Conservation (phyloP, 495 filamentous ascomycete genomes). For the Tuber magnatum region DNA sequence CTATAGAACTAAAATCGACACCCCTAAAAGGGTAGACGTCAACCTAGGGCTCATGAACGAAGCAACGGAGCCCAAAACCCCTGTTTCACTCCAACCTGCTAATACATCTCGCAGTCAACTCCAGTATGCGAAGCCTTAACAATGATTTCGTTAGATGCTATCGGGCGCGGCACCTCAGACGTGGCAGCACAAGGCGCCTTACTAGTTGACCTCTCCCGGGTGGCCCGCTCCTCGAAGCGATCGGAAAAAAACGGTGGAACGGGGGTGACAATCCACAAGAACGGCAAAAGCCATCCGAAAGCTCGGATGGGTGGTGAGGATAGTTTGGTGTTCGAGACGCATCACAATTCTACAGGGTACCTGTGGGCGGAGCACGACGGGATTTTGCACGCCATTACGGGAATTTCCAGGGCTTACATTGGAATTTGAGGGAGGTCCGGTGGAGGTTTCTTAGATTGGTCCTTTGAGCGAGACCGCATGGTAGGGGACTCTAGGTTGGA, state of each 20-base stretch:
- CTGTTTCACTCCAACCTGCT: too few species aligned
- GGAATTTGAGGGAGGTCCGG: neutral
- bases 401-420: neutral
- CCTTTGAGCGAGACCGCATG: neutral
- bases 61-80: too few species aligned
- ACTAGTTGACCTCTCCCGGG: too few species aligned
- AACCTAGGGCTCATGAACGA: too few species aligned
- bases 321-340: neutral
- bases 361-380: too few species aligned
- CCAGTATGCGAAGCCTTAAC: too few species aligned
- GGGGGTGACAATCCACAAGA: slow-evolving; percentile 15
- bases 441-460: neutral
- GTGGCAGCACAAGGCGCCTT: too few species aligned
- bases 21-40: too few species aligned
- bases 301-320: neutral
- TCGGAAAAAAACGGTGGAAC: slow-evolving; percentile 35
- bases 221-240: neutral
- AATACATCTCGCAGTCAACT: too few species aligned
- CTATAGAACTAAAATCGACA: too few species aligned
- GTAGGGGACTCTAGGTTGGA: neutral
- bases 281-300: slow-evolving; percentile 22
- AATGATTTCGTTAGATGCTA: too few species aligned
- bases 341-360: neutral
- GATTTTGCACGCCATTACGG: neutral
- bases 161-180: too few species aligned